Evolutionary conservation across 805 yeast species (phyloP), one percentile per base, ranked within the genome.

Genomic region (Suhomyces emberorum): DNA sequence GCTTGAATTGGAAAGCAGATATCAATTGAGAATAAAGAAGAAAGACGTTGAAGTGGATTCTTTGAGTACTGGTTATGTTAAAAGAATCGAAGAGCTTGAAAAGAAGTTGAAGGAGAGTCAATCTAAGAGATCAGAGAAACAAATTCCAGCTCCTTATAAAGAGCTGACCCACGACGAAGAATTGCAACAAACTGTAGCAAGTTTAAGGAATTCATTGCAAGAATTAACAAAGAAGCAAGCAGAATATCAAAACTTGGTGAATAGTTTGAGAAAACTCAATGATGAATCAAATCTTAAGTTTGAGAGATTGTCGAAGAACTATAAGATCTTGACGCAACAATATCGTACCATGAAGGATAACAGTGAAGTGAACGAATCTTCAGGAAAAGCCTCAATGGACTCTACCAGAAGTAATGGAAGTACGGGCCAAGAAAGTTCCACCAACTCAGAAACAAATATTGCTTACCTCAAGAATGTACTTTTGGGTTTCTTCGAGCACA

Each of bases 401-500:
- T 21, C 20, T 14, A 15, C 29, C 7, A 16, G 11, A 7, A 26
- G 16, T 12, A 26, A 26, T 14, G 10, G 29, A 10, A 26, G 10
- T 18, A 9, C 7, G 7, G 6, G n/a, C 27, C 6, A 8, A 6
- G 18, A 26, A 14, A 12, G 18, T 8, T 47, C 24, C 43, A 55
- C 12, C 57, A 61, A 14, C 35, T 29, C 29, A 11, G 17, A 32
- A 21, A 46, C 54, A 16, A 83, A 78, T 48, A 69, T 82, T 15
- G 86, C 95, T 9, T 91, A 91, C 55, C 71, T 88, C 34, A 86
- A 85, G 57, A 93, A 93, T 54, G 96, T 91, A 2, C 59, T 91
- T n/a, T 64, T 91, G 2, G 97, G 97, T 2, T 93, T 84, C 55
- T 61, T 93, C 37, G 96, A 89, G 52, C 96, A 86, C 54, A 84